phyloP scores from a whole-genome alignment of 2,329 filamentous ascomycete species.

The Aspergillus costaricaensis region DNA sequence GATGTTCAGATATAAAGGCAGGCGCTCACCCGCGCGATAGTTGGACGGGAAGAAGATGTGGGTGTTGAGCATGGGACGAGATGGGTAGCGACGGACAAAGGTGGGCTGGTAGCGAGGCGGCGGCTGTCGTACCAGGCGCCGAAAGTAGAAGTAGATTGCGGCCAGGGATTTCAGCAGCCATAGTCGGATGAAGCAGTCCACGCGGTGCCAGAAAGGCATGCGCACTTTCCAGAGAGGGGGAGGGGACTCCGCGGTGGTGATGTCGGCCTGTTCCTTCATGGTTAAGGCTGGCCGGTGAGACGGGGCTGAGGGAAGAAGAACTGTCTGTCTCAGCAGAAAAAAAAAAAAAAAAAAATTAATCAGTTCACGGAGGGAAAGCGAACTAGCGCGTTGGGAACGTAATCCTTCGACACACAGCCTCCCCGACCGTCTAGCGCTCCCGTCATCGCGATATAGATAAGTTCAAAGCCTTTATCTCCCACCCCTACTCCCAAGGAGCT shows the following conservation, averaged over 20 bases:
- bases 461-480: too few species aligned
- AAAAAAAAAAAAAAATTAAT: too few species aligned
- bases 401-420: too few species aligned
- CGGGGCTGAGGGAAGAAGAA: too few species aligned
- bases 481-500: too few species aligned
- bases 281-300: too few species aligned
- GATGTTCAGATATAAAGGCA: conserved; percentile 52
- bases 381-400: too few species aligned
- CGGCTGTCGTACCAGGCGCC: conserved; percentile 13
- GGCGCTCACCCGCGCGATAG: conserved; percentile 24
- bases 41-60: conserved; percentile 14
- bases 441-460: too few species aligned
- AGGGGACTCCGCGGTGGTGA: background rate
- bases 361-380: too few species aligned
- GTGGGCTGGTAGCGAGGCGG: background rate
- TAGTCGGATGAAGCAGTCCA: conserved; percentile 24
- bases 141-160: conserved; percentile 14
- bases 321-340: too few species aligned
- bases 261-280: background rate
- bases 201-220: conserved; percentile 16
- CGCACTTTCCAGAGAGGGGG: conserved; percentile 19
- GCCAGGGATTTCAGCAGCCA: conserved; percentile 23
- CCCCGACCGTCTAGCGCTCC: too few species aligned
- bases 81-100: conserved; percentile 4
- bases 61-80: conserved; percentile 6